These are phyloP conservation scores for Neopestalotiopsis rosae DNA, from an alignment of 2,329 filamentous ascomycete species.

Conservation along the genomic window DNA sequence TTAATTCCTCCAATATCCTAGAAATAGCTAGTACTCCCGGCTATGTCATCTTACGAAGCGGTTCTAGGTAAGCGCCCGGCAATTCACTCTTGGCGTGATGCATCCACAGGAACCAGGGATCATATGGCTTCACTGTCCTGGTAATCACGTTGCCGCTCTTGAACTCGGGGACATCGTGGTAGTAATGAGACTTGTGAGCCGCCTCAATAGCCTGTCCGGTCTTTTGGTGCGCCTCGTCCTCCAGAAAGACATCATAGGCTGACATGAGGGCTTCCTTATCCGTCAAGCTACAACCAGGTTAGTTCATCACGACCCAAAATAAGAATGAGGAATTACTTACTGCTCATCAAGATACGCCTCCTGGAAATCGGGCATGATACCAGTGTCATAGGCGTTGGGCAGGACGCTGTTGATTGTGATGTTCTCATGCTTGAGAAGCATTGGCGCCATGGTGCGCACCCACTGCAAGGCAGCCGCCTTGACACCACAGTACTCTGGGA, in stretches of 20 bases:
- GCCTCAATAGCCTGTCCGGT: constrained; percentile 25
- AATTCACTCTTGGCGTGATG: constrained; percentile 27
- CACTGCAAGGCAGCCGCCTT: constrained; percentile 23
- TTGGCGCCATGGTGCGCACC: constrained; percentile 21
- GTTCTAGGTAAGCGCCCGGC: constrained; percentile 1
- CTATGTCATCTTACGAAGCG: background rate
- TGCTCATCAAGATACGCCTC: constrained; percentile 24
- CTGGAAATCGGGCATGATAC: constrained; percentile 23
- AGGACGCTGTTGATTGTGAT: constrained; percentile 26
- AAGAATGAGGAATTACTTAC: background rate
- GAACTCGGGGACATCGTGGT: constrained; percentile 22
- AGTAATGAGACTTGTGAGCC: constrained; percentile 21
- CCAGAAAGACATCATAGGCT: constrained; percentile 24
- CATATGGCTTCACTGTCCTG: constrained; percentile 26
- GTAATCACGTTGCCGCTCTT: constrained; percentile 24
- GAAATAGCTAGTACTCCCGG: too few species aligned
- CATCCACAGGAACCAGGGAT: constrained; percentile 28
- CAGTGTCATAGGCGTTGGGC: constrained; percentile 22
- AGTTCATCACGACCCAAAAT: background rate
- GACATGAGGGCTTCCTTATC: constrained; percentile 19
- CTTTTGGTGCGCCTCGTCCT: constrained; percentile 22
- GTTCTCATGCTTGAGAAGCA: constrained; percentile 23
- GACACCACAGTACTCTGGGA: constrained; percentile 25
- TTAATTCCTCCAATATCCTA: too few species aligned
- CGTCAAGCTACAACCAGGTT: constrained; percentile 18